Conservation (phyloP, 495 filamentous ascomycete species). For the Xylaria nigripes region DNA sequence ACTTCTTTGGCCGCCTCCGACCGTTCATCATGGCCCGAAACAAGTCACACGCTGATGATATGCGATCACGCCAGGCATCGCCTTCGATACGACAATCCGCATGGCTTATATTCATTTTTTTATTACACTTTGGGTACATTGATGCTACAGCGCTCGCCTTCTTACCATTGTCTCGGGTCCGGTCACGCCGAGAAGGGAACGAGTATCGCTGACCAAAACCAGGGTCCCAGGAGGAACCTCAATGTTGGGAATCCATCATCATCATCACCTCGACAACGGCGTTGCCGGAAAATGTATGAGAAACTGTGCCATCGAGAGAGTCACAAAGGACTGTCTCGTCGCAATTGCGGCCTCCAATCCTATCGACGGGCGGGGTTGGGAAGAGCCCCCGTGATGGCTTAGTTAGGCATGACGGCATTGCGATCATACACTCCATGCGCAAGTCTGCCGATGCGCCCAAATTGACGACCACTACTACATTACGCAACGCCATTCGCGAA, state of each 20-base stretch:
- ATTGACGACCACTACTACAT: background rate
- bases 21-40: constrained; percentile 2
- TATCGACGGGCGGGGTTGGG: background rate
- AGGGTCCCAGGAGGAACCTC: background rate
- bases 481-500: background rate
- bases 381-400: background rate
- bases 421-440: background rate
- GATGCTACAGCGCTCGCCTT: background rate
- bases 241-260: background rate
- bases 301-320: background rate
- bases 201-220: background rate
- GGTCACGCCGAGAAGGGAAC: constrained; percentile 3
- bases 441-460: background rate
- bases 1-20: background rate
- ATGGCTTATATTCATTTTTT: background rate
- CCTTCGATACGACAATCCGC: background rate
- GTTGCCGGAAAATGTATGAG: background rate
- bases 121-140: too few relatives aligned
- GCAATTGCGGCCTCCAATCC: background rate
- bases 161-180: constrained; percentile 13
- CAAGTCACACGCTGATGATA: background rate
- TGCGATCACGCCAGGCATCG: too few relatives aligned
- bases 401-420: background rate
- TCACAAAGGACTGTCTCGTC: background rate
- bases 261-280: background rate